Evolutionary conservation across 2,329 filamentous ascomycete species (phyloP), one percentile per base, ranked within the genome.

Genomic region (Kalmusia sp.): DNA sequence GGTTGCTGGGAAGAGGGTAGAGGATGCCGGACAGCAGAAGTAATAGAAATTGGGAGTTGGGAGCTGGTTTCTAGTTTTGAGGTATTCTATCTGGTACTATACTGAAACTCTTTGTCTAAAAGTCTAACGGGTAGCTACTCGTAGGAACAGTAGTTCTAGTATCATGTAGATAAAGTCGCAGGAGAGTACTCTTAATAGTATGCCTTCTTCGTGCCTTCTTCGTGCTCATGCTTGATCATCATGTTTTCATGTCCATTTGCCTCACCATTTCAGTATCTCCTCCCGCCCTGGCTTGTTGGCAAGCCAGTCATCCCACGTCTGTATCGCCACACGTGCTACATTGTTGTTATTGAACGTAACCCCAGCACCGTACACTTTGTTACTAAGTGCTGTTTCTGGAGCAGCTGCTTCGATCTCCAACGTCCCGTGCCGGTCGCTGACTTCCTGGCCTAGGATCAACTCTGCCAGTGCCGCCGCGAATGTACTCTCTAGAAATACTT

Each of bases 1-100:
- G 62, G 71, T 34, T 37, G 50, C 28, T 25, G 40, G 43, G 15
- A 41, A 51, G 52, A 22, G 30, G 39, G 44, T 24, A 27, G 33
- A 44, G 21, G 25, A 24, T 21, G 9, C 34, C 35, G 41, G 35
- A 44, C 27, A 49, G 35, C 41, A 46, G 24, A 21, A 53, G 47
- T 33, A 34, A 41, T 34, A 45, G 15, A 25, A 17, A 27, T 24
- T 34, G 34, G n/a, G n/a, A n/a, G n/a, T n/a, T n/a, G n/a, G n/a
- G n/a, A n/a, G n/a, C n/a, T n/a, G n/a, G n/a, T n/a, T n/a, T n/a
- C n/a, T n/a, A n/a, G n/a, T n/a, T n/a, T n/a, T n/a, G n/a, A n/a
- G n/a, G n/a, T n/a, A n/a, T n/a, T n/a, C n/a, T n/a, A n/a, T n/a
- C n/a, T n/a, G n/a, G n/a, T n/a, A n/a, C n/a, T n/a, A n/a, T n/a